These are phyloP conservation scores for Nakataea oryzae DNA, from an alignment of 2,329 filamentous ascomycete species.

Conservation along the genomic window DNA sequence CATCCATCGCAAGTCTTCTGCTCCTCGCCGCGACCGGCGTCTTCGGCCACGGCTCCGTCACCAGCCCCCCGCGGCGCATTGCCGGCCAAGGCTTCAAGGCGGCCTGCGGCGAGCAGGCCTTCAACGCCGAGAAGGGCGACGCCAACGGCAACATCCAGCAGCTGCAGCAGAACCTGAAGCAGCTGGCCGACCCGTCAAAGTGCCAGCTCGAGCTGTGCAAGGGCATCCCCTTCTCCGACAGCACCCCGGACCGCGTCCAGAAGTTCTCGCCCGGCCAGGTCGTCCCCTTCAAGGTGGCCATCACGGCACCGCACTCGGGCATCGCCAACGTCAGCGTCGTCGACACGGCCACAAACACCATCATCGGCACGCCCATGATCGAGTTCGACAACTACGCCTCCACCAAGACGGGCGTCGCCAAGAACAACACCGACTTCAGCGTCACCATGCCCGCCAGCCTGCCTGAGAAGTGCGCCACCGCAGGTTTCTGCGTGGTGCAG, in stretches of 20 bases:
- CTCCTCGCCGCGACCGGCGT: conserved; percentile 29
- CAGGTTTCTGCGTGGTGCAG: conserved; percentile 39
- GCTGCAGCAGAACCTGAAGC: conserved; percentile 33
- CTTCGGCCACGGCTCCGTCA: conserved; percentile 42
- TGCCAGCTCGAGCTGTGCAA: conserved; percentile 48
- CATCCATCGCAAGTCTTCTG: conserved; percentile 8
- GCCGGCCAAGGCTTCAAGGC: conserved; percentile 38
- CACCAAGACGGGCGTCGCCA: conserved; percentile 26
- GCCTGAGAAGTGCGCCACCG: conserved; percentile 27
- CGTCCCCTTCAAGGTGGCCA: conserved; percentile 30
- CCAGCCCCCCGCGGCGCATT: conserved; percentile 32
- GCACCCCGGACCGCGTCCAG: conserved; percentile 34
- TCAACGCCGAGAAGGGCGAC: conserved; percentile 40
- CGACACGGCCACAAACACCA: conserved; percentile 32
- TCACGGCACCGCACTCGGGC: conserved; percentile 42
- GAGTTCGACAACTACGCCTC: conserved; percentile 40
- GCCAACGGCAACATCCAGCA: conserved; percentile 47
- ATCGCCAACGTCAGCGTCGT: conserved; percentile 44
- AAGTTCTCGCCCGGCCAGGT: conserved; percentile 37
- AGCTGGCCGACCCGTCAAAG: conserved; percentile 34
- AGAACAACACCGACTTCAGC: conserved; percentile 35
- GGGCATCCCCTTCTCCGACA: conserved; percentile 46
- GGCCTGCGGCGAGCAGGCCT: conserved; percentile 43
- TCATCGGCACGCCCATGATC: conserved; percentile 36
- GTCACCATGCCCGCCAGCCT: conserved; percentile 42